A percentile compares a stretch with the other conserved stretches of the same genome.
These are phyloP conservation scores for Blepharisma japonicum DNA, from an alignment of 73 alveolate genomes.

Conservation along the genomic window DNA sequence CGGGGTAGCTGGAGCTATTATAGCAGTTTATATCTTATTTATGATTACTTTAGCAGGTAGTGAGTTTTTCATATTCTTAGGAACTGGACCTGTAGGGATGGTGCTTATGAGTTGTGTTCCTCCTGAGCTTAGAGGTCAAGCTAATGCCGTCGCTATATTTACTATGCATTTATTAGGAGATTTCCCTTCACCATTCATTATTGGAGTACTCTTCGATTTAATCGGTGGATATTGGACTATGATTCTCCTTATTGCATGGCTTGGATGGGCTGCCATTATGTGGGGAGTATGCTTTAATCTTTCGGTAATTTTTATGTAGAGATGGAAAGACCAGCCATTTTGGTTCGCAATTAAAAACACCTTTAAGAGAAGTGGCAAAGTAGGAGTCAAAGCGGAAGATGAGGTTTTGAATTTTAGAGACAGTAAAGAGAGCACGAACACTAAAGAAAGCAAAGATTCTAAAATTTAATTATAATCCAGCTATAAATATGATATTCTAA, in stretches of 20 bases:
- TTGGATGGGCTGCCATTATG: conserved; percentile 4
- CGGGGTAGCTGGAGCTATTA: background rate
- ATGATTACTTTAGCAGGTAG: background rate
- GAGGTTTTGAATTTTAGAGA: too few species aligned
- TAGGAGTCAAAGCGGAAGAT: too few species aligned
- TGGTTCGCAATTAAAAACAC: too few species aligned
- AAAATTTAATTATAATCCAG: too few species aligned
- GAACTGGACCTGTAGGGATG: conserved; percentile 13
- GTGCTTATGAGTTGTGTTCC: conserved; percentile 22
- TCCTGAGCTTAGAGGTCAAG: conserved; percentile 17
- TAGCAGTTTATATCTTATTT: background rate
- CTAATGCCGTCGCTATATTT: conserved; percentile 15
- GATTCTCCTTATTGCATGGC: background rate
- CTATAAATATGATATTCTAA: too few species aligned
- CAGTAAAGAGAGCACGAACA: too few species aligned
- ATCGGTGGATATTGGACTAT: background rate
- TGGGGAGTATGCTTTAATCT: background rate
- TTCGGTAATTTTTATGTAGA: background rate
- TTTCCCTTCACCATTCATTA: conserved; percentile 22
- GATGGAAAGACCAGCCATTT: background rate
- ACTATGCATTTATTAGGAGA: conserved; percentile 19
- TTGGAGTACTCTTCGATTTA: background rate
- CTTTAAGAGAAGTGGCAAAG: too few species aligned
- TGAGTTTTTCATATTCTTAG: background rate
- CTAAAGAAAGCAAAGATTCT: too few species aligned